These are phyloP conservation scores for Coniferiporia sulphurascens DNA, from an alignment of 1,284 basidiomycete genomes.

Conservation along the genomic window DNA sequence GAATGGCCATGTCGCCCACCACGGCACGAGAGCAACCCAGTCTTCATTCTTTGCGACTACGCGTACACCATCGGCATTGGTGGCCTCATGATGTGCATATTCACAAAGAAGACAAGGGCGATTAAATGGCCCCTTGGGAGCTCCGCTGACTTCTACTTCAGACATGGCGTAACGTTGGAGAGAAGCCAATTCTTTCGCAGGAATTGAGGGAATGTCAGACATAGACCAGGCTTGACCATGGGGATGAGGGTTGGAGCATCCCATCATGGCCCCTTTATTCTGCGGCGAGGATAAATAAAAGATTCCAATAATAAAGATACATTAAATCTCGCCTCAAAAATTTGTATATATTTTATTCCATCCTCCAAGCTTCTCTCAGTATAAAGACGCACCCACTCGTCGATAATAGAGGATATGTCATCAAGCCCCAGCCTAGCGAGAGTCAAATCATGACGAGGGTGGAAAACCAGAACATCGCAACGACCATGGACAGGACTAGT, in stretches of 20 bases:
- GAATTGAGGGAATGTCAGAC: constrained; percentile 69
- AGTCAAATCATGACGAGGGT: constrained; percentile 88
- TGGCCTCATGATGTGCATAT: constrained; percentile 73
- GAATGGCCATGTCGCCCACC: constrained; percentile 97
- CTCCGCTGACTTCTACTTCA: constrained; percentile 34
- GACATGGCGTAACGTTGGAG: constrained; percentile 51
- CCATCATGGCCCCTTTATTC: constrained; percentile 97
- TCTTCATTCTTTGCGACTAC: constrained; percentile 74
- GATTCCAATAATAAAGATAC: constrained; percentile 15
- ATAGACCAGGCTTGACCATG: constrained; percentile 92
- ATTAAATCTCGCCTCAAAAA: constrained; percentile 65
- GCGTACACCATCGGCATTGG: constrained; percentile 41
- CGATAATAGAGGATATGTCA: constrained; percentile 69
- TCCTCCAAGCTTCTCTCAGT: constrained; percentile 53
- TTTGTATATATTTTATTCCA: constrained; percentile 79
- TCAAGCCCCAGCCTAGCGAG: constrained; percentile 63
- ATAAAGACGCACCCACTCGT: constrained; percentile 76
- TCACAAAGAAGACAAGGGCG: constrained; percentile 79
- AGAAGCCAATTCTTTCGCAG: constrained; percentile 59
- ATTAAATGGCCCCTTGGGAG: constrained; percentile 55
- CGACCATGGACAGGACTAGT: constrained; percentile 73
- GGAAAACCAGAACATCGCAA: constrained; percentile 90
- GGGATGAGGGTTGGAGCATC: constrained; percentile 93
- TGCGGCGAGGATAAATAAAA: constrained; percentile 29
- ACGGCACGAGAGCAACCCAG: constrained; percentile 88